These are phyloP conservation scores for Linum tenue DNA, from an alignment of 345 rosid genomes.

Conservation along the genomic window DNA sequence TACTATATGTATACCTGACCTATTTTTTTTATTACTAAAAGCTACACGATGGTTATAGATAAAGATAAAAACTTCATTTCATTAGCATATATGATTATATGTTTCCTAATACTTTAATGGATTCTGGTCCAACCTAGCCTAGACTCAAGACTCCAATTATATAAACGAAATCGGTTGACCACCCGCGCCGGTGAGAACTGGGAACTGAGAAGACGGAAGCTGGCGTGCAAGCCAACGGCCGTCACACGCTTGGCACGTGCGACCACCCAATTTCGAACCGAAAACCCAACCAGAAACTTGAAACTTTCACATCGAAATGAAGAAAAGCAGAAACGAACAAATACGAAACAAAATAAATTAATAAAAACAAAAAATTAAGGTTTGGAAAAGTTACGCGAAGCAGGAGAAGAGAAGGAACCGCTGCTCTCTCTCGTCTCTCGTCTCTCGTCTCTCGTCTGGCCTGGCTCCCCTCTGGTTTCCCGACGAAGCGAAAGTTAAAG, in stretches of 20 bases:
- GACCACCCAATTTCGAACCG: constrained; percentile 10
- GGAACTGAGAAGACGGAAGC: too few relatives aligned
- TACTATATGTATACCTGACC: too few relatives aligned
- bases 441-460: constrained; percentile 7
- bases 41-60: too few relatives aligned
- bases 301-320: constrained; percentile 5
- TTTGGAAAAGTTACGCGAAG: constrained; percentile 8
- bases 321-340: neutral
- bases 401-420: constrained; percentile 16
- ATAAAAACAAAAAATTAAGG: neutral
- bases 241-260: constrained; percentile 30
- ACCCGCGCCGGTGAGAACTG: too few relatives aligned
- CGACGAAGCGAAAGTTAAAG: constrained; percentile 14
- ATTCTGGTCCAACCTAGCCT: too few relatives aligned
- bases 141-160: too few relatives aligned
- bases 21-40: too few relatives aligned
- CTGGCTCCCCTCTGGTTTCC: constrained; percentile 15
- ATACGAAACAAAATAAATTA: neutral
- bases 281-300: constrained; percentile 19
- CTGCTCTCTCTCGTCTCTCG: constrained; percentile 11
- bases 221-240: constrained; percentile 3
- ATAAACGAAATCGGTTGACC: too few relatives aligned
- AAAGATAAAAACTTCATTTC: too few relatives aligned
- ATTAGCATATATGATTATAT: too few relatives aligned
- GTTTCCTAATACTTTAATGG: too few relatives aligned